Base-by-base conservation (phyloP, 768 basidiomycete species). In the Epithele typhae region DNA sequence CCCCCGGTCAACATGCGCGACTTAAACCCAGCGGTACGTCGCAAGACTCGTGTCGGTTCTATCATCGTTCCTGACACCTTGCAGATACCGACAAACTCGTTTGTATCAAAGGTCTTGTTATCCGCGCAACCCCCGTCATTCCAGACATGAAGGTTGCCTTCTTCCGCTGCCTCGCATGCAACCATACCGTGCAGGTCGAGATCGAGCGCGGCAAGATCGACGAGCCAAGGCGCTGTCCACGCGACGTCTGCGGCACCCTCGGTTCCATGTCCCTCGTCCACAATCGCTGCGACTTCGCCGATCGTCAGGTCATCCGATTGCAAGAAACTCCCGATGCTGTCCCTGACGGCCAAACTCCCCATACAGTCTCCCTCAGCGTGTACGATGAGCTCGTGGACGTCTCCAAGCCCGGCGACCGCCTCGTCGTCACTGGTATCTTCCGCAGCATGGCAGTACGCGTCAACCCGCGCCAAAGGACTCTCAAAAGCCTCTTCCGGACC, bases 121-220 rank as follows among this genome's bases (percentile, higher is more conserved):
- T 99, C 51, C 87, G 96, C 19, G 90, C 94, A 0, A 97, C 96
- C 0, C 92, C 95, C 10, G 88, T 99, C 59, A 97, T 98, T 49
- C 96, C 96, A 3, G 96, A 99, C 67, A 98, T 99, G 96, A 94
- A 95, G 68, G 82, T 82, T 54, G 96, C 95, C 18, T 98, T 99
- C 74, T 99, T 99, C 79, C 88, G 94, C 45, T 99, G 96, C 68
- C 73, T 91, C 22, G 87, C 86, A 30, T 99, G 96, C 64, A 87
- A 87, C 33, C 96, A 98, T 66, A 97, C 96, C n/a, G 83, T 92
- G 7, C 92, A 92, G 62, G 89, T 92, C 52, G 93, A 96, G 61
- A 96, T 98, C 40, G 94, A 97, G 65, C 85, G 94, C n/a, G 96
- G 95, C 35, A 90, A 92, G 66, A 98, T 99, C 56, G 82, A 87